Percentiles rank a stretch among this genome's conserved stretches.
phyloP scores from a whole-genome alignment of 805 yeast species.

The Kodamaea fukazawae region DNA sequence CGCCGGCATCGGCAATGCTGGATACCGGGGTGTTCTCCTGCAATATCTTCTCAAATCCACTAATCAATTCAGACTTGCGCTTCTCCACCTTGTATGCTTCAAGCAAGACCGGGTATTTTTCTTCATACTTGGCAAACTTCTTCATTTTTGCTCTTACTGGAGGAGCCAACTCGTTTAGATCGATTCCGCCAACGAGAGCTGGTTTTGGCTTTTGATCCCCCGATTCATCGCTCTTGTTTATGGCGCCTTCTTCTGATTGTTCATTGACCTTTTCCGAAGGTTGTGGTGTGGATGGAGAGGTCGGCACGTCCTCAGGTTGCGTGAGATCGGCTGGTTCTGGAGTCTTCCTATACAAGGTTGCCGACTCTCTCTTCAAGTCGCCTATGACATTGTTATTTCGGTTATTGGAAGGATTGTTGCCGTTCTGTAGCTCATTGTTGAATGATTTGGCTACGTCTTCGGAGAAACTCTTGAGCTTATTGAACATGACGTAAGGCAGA shows the following conservation, averaged over 20 bases:
- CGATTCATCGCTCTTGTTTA: background rate
- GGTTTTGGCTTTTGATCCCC: conserved; percentile 1
- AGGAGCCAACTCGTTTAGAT: conserved; percentile 48
- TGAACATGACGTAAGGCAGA: conserved; percentile 29
- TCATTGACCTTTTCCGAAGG: background rate
- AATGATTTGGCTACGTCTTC: conserved; percentile 46
- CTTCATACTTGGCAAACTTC: conserved; percentile 83
- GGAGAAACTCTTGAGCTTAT: conserved; percentile 39
- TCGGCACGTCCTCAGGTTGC: conserved; percentile 46
- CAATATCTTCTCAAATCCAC: conserved; percentile 63
- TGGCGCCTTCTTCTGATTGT: conserved; percentile 8
- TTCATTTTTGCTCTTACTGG: conserved; percentile 60
- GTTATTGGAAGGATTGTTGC: conserved; percentile 16
- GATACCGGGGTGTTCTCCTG: conserved; percentile 80
- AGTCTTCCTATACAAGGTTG: conserved; percentile 40
- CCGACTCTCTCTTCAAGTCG: conserved; percentile 33
- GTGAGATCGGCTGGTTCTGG: conserved; percentile 46
- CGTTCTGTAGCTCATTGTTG: conserved; percentile 27
- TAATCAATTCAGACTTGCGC: conserved; percentile 57
- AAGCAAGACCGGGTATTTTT: conserved; percentile 79
- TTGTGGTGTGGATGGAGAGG: background rate
- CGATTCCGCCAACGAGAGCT: conserved; percentile 2
- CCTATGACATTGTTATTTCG: conserved; percentile 15
- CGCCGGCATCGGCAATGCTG: conserved; percentile 67
- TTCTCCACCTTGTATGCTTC: conserved; percentile 86